These are phyloP conservation scores for Sporothrix brunneoviolacea DNA, from an alignment of 2,329 filamentous ascomycete species.

Conservation along the genomic window DNA sequence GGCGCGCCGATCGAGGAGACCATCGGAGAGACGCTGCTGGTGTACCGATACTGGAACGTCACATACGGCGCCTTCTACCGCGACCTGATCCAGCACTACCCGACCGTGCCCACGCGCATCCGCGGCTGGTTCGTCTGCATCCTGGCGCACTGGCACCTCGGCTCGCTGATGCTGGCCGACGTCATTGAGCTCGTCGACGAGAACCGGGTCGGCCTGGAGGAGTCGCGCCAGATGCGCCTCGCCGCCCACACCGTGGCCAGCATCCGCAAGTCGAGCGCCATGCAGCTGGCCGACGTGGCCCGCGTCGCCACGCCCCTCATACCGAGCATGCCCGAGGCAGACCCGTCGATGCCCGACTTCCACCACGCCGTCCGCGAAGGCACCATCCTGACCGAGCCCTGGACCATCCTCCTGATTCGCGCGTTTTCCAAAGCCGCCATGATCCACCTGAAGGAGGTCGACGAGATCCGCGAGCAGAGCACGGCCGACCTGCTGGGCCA, in stretches of 20 bases:
- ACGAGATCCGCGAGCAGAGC: slow-evolving; percentile 23
- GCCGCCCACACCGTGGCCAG: slow-evolving; percentile 29
- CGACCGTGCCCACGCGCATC: slow-evolving; percentile 43
- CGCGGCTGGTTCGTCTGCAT: slow-evolving; percentile 56
- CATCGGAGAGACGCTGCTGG: slow-evolving; percentile 39
- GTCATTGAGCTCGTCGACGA: slow-evolving; percentile 45
- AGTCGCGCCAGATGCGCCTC: slow-evolving; percentile 23
- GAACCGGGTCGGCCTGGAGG: slow-evolving; percentile 23
- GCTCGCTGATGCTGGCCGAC: slow-evolving; percentile 48
- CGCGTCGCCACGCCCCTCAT: slow-evolving; percentile 33
- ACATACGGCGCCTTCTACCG: slow-evolving; percentile 46
- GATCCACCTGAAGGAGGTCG: slow-evolving; percentile 30
- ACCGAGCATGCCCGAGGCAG: slow-evolving; percentile 10
- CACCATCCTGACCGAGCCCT: slow-evolving; percentile 53
- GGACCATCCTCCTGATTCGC: slow-evolving; percentile 49
- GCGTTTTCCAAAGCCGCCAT: slow-evolving; percentile 43
- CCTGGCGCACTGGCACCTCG: slow-evolving; percentile 52
- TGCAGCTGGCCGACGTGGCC: slow-evolving; percentile 42
- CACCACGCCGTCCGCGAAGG: slow-evolving; percentile 49
- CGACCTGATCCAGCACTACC: slow-evolving; percentile 44
- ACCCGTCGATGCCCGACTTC: slow-evolving; percentile 34
- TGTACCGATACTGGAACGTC: slow-evolving; percentile 50
- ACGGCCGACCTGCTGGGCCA: slow-evolving; percentile 22
- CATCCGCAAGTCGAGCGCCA: slow-evolving; percentile 38
- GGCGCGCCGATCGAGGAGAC: slow-evolving; percentile 39